Conservation (phyloP, 176 grass and related monocot genomes). For the Musa itinerans region DNA sequence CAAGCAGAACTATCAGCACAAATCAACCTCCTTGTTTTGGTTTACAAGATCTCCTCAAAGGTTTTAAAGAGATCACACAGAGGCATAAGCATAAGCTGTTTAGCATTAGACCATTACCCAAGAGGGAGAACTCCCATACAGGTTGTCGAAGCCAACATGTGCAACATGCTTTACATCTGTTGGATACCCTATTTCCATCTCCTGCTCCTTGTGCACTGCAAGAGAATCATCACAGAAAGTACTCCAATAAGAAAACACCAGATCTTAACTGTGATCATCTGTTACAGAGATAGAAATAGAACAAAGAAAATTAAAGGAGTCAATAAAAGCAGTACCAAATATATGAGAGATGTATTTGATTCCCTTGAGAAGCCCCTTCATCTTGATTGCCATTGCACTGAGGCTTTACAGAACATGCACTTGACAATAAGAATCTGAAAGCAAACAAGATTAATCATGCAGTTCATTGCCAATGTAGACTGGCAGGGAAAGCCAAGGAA, state of each 20-base stretch:
- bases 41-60: too few relatives aligned
- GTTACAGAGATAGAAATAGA: background rate
- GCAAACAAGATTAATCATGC: background rate
- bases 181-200: constrained; percentile 89
- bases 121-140: constrained; percentile 45
- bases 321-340: constrained; percentile 38
- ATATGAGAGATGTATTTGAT: constrained; percentile 82
- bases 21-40: too few relatives aligned
- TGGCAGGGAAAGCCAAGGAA: too few relatives aligned
- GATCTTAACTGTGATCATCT: too few relatives aligned
- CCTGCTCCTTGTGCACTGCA: constrained; percentile 70
- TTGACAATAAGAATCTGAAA: background rate
- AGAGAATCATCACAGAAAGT: constrained; percentile 10
- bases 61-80: too few relatives aligned
- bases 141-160: constrained; percentile 70
- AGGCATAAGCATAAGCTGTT: background rate
- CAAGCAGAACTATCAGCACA: background rate
- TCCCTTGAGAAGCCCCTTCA: constrained; percentile 86
- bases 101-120: constrained; percentile 56
- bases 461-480: background rate
- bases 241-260: too few relatives aligned
- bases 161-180: constrained; percentile 90
- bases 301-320: background rate
- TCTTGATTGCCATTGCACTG: constrained; percentile 43
- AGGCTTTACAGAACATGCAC: background rate